Conservation (phyloP, 208 protist genomes). For the Giardia duodenalis region DNA sequence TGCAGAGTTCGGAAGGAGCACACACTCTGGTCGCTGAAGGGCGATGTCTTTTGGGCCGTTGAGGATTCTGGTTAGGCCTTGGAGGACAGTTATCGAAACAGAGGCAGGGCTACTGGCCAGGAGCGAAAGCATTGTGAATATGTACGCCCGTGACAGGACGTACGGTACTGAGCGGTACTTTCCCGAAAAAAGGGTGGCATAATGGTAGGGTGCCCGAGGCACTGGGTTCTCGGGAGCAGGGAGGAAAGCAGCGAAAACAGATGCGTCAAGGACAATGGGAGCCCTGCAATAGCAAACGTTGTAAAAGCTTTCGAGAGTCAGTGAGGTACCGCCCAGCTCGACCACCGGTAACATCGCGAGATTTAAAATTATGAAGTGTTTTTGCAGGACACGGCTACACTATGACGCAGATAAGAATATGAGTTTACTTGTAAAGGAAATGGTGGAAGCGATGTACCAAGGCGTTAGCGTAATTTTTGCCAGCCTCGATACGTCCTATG, state of each 20-base stretch:
- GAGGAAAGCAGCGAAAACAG: neutral
- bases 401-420: neutral
- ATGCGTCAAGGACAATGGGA: neutral
- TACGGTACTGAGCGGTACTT: too few species aligned
- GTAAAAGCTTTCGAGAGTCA: neutral
- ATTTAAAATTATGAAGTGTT: neutral
- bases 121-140: neutral
- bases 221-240: neutral
- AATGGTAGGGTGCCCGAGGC: neutral
- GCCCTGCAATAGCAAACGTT: neutral
- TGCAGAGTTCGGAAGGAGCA: neutral
- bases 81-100: neutral
- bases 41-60: neutral
- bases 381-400: neutral
- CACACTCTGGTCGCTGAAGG: neutral
- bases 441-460: neutral
- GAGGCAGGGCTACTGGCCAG: neutral
- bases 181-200: neutral
- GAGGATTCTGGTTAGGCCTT: neutral
- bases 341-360: neutral
- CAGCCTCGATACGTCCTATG: neutral
- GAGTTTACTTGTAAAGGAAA: neutral
- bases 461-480: neutral
- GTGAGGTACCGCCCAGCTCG: neutral
- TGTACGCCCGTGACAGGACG: neutral